phyloP scores from a whole-genome alignment of 2,329 filamentous ascomycete genomes.

The Cercospora sp. region DNA sequence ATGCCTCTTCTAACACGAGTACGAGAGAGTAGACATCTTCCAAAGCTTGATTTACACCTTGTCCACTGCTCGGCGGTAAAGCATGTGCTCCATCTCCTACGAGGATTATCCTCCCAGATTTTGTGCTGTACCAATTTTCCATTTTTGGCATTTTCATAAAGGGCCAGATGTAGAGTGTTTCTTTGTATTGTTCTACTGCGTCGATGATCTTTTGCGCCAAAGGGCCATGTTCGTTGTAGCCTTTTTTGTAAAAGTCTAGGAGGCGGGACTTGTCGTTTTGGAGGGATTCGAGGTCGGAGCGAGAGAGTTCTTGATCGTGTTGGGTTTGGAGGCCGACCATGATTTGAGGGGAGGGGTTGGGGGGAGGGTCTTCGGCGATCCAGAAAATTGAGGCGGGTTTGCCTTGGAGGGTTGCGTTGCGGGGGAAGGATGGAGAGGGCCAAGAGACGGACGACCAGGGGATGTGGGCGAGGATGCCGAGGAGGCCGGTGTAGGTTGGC shows the following conservation, averaged over 20 bases:
- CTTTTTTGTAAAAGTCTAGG: constrained; percentile 17
- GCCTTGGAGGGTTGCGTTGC: constrained; percentile 40
- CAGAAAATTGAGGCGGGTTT: constrained; percentile 43
- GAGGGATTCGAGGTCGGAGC: constrained; percentile 40
- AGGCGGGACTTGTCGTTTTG: constrained; percentile 34
- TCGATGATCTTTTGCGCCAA: constrained; percentile 31
- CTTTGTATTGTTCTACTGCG: constrained; percentile 20
- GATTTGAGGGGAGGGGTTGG: constrained; percentile 35
- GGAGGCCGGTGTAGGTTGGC: constrained; percentile 30
- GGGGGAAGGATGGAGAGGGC: constrained; percentile 30
- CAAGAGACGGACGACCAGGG: constrained; percentile 26
- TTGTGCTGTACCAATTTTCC: constrained; percentile 46
- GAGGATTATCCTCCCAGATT: constrained; percentile 50
- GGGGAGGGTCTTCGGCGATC: constrained; percentile 39
- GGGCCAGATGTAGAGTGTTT: constrained; percentile 32
- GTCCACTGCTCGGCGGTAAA: constrained; percentile 55
- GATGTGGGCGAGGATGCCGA: constrained; percentile 29
- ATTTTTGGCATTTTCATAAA: constrained; percentile 41
- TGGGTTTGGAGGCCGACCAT: constrained; percentile 42
- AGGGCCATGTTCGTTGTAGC: constrained; percentile 25
- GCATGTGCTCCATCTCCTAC: constrained; percentile 61
- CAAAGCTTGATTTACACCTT: constrained; percentile 55
- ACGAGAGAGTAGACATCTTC: too few species aligned
- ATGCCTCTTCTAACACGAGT: constrained; percentile 24
- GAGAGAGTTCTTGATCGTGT: constrained; percentile 34